Percentiles rank a stretch among this genome's conserved stretches.
Conservation (phyloP, 23 red algal genomes). For the Gracilariopsis chorda region DNA sequence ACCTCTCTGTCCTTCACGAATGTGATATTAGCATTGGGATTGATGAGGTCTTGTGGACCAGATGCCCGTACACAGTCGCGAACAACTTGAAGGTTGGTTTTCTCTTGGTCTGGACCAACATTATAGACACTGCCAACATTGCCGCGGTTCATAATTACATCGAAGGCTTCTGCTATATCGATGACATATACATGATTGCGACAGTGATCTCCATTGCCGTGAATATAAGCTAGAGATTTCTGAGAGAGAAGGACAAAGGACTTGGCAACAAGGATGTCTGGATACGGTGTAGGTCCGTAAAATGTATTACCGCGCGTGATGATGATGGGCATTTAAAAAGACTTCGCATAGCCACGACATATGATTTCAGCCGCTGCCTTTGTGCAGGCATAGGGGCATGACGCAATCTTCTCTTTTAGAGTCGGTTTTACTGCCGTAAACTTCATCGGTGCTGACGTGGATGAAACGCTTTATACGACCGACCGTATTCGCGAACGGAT, state of each 20-base stretch:
- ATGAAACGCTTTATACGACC: conserved; percentile 74
- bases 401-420: conserved; percentile 84
- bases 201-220: conserved; percentile 85
- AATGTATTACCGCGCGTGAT: conserved; percentile 96
- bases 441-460: conserved; percentile 97
- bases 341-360: conserved; percentile 82
- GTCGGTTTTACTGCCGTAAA: conserved; percentile 90
- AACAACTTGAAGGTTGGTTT: conserved; percentile 82
- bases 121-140: conserved; percentile 91
- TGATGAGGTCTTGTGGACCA: conserved; percentile 19
- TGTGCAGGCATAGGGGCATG: conserved; percentile 90
- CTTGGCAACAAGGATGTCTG: conserved; percentile 97
- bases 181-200: conserved; percentile 85
- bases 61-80: conserved; percentile 67
- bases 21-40: conserved; percentile 51
- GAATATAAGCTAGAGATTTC: conserved; percentile 72
- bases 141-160: conserved; percentile 82
- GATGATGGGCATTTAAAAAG: conserved; percentile 92
- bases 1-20: conserved; percentile 83
- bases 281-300: conserved; percentile 94
- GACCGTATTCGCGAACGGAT: conserved; percentile 78
- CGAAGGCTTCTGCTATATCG: conserved; percentile 90
- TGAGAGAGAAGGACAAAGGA: conserved; percentile 62
- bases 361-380: conserved; percentile 98
- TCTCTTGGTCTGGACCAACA: conserved; percentile 86